These are phyloP conservation scores for Podila epicladia DNA, from an alignment of 192 early-diverging fungal genomes.

Conservation along the genomic window DNA sequence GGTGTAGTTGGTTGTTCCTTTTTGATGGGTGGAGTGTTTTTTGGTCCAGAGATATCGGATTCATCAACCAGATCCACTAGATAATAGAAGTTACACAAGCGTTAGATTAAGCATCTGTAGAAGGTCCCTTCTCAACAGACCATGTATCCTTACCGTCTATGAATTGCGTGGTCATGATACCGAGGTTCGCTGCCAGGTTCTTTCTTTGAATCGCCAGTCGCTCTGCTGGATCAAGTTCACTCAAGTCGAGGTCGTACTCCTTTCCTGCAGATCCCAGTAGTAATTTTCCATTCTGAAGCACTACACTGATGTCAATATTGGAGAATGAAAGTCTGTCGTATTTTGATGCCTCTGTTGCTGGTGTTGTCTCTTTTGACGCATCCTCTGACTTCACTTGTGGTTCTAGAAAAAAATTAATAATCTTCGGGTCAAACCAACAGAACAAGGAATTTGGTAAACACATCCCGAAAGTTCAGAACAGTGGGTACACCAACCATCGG, in stretches of 20 bases:
- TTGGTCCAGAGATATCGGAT: conserved; percentile 68
- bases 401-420: conserved; percentile 15
- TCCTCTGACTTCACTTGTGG: conserved; percentile 18
- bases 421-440: not conserved
- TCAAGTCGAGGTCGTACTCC: conserved; percentile 90
- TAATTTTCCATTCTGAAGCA: conserved; percentile 79
- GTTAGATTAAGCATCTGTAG: not conserved
- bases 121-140: not conserved
- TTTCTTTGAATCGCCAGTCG: conserved; percentile 85
- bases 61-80: conserved; percentile 89
- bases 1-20: conserved; percentile 39
- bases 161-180: conserved; percentile 84
- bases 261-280: conserved; percentile 89
- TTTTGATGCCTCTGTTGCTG: conserved; percentile 16
- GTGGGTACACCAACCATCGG: conserved; percentile 11
- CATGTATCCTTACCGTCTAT: conserved; percentile 72
- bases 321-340: conserved; percentile 77
- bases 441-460: not conserved
- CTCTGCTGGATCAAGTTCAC: conserved; percentile 82
- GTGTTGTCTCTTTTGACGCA: conserved; percentile 17
- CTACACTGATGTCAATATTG: conserved; percentile 84
- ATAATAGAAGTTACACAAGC: not conserved
- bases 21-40: conserved; percentile 11
- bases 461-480: not conserved
- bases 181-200: conserved; percentile 84